Percentiles rank a stretch among this genome's conserved stretches.
Evolutionary conservation across 805 yeast species (phyloP).

Genomic region (Kodamaea fukazawae): DNA sequence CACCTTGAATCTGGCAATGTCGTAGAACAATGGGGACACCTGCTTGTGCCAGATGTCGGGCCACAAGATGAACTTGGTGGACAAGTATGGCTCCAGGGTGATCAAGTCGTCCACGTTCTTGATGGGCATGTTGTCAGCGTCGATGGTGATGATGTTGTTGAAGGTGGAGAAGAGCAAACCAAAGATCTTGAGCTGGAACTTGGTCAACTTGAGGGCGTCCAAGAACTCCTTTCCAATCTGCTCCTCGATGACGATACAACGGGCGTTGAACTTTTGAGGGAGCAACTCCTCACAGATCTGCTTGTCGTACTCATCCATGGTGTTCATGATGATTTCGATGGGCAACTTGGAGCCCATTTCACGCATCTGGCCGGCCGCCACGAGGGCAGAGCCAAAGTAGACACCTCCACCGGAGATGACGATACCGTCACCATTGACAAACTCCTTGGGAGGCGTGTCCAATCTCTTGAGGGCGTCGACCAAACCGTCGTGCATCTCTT

Average conservation of each 20-base stretch:
- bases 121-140: slow-evolving; percentile 34
- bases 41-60: slow-evolving; percentile 37
- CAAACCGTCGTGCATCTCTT: slow-evolving; percentile 24
- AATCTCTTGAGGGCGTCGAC: slow-evolving; percentile 25
- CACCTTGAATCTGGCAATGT: slow-evolving; percentile 26
- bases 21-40: slow-evolving; percentile 31
- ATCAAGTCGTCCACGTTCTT: slow-evolving; percentile 28
- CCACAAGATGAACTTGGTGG: slow-evolving; percentile 32
- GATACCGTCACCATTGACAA: slow-evolving; percentile 33
- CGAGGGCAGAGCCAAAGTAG: slow-evolving; percentile 28
- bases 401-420: slow-evolving; percentile 31
- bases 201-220: slow-evolving; percentile 16
- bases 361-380: slow-evolving; percentile 28
- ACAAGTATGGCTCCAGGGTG: slow-evolving; percentile 21
- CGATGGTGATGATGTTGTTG: slow-evolving; percentile 31
- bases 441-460: slow-evolving; percentile 23
- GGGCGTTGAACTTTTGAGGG: slow-evolving; percentile 22
- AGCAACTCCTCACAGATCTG: slow-evolving; percentile 27
- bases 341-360: slow-evolving; percentile 34
- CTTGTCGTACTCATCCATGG: slow-evolving; percentile 20
- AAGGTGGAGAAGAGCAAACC: slow-evolving; percentile 34
- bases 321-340: slow-evolving; percentile 32
- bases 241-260: slow-evolving; percentile 26
- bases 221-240: slow-evolving; percentile 23
- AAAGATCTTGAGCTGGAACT: slow-evolving; percentile 29